Percentiles rank a stretch among this genome's conserved stretches.
Conservation (phyloP, 2,329 filamentous ascomycete species). For the Hypoxylon sp. region DNA sequence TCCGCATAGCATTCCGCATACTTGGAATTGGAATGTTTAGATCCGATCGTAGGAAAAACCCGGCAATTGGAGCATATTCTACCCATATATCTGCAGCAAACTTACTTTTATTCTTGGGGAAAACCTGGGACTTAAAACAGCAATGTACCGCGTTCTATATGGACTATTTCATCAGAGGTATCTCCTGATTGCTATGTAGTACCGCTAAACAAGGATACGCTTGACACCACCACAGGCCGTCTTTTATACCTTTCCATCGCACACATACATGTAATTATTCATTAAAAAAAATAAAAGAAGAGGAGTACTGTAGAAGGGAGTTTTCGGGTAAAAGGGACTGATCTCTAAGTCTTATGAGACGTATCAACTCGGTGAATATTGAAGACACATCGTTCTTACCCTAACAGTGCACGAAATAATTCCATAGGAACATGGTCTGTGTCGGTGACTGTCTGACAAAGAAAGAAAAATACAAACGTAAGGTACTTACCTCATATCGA, state of each 20-base stretch:
- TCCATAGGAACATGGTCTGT: constrained; percentile 20
- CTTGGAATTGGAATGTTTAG: constrained; percentile 37
- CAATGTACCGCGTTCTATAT: neutral
- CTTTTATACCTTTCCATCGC: constrained; percentile 8
- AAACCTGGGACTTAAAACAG: constrained; percentile 6
- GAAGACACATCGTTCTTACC: constrained; percentile 29
- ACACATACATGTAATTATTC: constrained; percentile 13
- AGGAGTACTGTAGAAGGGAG: constrained; percentile 7
- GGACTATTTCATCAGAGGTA: constrained; percentile 3
- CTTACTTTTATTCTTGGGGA: neutral
- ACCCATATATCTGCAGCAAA: constrained; percentile 16
- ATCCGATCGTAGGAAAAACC: constrained; percentile 28
- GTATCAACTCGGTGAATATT: constrained; percentile 34
- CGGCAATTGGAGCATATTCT: constrained; percentile 20
- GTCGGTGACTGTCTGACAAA: constrained; percentile 21
- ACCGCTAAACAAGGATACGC: constrained; percentile 32
- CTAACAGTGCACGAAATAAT: constrained; percentile 20
- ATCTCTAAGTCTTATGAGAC: constrained; percentile 7
- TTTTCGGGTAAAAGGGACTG: constrained; percentile 8
- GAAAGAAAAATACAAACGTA: constrained; percentile 2
- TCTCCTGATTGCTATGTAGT: constrained; percentile 21
- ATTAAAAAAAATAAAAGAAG: constrained; percentile 1
- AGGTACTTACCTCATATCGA: constrained; percentile 9
- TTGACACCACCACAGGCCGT: constrained; percentile 25
- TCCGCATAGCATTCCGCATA: constrained; percentile 39